A percentile compares a stretch with the other conserved stretches of the same genome.
These are phyloP conservation scores for Psilocybe azurescens DNA, from an alignment of 768 basidiomycete genomes.

Conservation along the genomic window DNA sequence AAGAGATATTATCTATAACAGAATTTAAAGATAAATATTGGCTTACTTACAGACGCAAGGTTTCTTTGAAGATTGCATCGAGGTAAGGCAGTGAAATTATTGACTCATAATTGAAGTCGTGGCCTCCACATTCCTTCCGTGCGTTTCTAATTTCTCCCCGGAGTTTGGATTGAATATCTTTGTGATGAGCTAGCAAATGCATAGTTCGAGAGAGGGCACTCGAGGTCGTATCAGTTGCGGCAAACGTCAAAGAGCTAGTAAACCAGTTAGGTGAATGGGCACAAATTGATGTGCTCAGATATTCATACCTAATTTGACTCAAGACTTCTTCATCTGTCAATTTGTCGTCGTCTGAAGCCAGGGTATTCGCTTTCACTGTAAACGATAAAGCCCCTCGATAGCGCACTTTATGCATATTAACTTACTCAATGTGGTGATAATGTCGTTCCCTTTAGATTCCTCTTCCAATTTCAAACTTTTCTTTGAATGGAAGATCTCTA, in stretches of 20 bases:
- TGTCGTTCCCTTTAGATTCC: constrained; percentile 47
- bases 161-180: constrained; percentile 37
- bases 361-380: constrained; percentile 41
- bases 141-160: constrained; percentile 42
- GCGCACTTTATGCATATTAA: too few species aligned
- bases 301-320: constrained; percentile 33
- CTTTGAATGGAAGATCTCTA: constrained; percentile 43
- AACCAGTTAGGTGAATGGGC: not conserved
- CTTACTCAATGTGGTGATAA: constrained; percentile 52
- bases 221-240: constrained; percentile 51
- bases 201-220: constrained; percentile 41
- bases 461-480: constrained; percentile 39
- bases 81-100: constrained; percentile 41
- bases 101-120: constrained; percentile 40
- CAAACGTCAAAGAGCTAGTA: constrained; percentile 34
- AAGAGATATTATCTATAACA: constrained; percentile 6
- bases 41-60: constrained; percentile 40
- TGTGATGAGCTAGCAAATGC: constrained; percentile 35
- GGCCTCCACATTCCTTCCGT: constrained; percentile 15
- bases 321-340: constrained; percentile 38
- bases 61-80: constrained; percentile 46
- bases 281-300: not conserved
- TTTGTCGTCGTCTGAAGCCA: constrained; percentile 34
- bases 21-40: not conserved
- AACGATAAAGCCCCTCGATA: too few species aligned